Conservation (phyloP, 2,329 filamentous ascomycete genomes). For the Pleomassaria siparia region DNA sequence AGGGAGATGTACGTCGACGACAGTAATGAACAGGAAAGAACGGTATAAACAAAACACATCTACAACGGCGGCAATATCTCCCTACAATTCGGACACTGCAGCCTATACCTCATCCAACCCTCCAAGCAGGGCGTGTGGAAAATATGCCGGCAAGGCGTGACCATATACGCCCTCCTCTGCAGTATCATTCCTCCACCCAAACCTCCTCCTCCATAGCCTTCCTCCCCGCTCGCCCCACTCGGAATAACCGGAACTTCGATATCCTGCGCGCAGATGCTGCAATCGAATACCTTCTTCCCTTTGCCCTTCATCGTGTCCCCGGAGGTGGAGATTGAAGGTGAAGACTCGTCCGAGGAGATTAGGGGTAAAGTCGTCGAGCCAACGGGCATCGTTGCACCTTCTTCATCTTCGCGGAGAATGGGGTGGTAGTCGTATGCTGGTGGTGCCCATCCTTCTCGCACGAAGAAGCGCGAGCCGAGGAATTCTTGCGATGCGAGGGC, state of each 20-base stretch:
- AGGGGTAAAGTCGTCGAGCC: constrained; percentile 53
- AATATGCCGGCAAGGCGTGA: constrained; percentile 93
- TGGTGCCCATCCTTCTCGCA: constrained; percentile 68
- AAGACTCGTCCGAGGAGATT: constrained; percentile 7
- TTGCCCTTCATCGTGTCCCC: constrained; percentile 44
- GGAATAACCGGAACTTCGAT: constrained; percentile 84
- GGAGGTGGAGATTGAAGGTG: constrained; percentile 25
- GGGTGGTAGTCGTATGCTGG: constrained; percentile 94
- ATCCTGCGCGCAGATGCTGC: constrained; percentile 90
- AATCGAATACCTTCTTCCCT: constrained; percentile 72
- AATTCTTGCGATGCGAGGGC: constrained; percentile 79
- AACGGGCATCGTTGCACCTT: constrained; percentile 74
- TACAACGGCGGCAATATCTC: constrained; percentile 85
- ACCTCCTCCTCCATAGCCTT: constrained; percentile 45
- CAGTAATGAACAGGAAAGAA: background rate
- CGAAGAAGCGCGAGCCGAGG: constrained; percentile 82
- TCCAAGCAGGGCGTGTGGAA: constrained; percentile 92
- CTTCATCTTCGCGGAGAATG: constrained; percentile 80
- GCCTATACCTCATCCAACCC: constrained; percentile 89
- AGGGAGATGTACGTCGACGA: no score
- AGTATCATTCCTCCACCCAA: constrained; percentile 64
- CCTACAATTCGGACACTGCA: constrained; percentile 94
- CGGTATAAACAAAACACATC: constrained; percentile 13
- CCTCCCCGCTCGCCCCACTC: constrained; percentile 54
- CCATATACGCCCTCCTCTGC: constrained; percentile 86